These are phyloP conservation scores for Backusella morwellensis DNA, from an alignment of 192 early-diverging fungal genomes.

Conservation along the genomic window DNA sequence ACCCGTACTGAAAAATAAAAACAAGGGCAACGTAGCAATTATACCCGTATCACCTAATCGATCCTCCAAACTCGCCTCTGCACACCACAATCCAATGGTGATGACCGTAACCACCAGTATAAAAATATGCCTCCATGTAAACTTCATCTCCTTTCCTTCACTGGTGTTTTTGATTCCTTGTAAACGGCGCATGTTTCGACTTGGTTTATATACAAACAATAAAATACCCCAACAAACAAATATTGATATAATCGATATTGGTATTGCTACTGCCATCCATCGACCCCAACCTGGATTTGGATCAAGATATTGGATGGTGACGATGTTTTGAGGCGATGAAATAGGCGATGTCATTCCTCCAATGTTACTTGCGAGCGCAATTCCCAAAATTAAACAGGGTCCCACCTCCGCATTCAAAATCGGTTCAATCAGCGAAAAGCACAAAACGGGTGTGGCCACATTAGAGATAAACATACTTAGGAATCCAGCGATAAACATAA, in stretches of 20 bases:
- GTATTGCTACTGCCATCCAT: constrained; percentile 67
- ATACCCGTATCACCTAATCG: constrained; percentile 71
- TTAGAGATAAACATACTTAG: constrained; percentile 78
- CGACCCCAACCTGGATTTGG: constrained; percentile 63
- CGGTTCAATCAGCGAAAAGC: constrained; percentile 66
- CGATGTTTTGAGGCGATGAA: constrained; percentile 74
- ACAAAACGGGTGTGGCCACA: constrained; percentile 74
- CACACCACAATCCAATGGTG: constrained; percentile 72
- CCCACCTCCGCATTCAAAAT: constrained; percentile 61
- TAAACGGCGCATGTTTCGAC: constrained; percentile 39
- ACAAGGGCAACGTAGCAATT: constrained; percentile 66
- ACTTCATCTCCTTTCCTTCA: constrained; percentile 13
- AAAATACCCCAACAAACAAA: constrained; percentile 64
- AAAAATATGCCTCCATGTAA: constrained; percentile 51
- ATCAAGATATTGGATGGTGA: constrained; percentile 68
- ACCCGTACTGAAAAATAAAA: constrained; percentile 70
- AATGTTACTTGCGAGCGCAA: constrained; percentile 69
- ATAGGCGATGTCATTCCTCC: constrained; percentile 79
- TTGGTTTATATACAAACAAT: constrained; percentile 60
- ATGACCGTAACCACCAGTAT: constrained; percentile 53
- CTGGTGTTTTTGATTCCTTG: constrained; percentile 36
- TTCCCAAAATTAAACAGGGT: constrained; percentile 66
- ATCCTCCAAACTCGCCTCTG: constrained; percentile 49
- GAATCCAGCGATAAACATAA: constrained; percentile 74
- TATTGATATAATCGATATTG: constrained; percentile 63